Percentiles rank a stretch among this genome's conserved stretches.
Evolutionary conservation across 1,284 basidiomycete species (phyloP).

Genomic region (Sporisorium exsertum): DNA sequence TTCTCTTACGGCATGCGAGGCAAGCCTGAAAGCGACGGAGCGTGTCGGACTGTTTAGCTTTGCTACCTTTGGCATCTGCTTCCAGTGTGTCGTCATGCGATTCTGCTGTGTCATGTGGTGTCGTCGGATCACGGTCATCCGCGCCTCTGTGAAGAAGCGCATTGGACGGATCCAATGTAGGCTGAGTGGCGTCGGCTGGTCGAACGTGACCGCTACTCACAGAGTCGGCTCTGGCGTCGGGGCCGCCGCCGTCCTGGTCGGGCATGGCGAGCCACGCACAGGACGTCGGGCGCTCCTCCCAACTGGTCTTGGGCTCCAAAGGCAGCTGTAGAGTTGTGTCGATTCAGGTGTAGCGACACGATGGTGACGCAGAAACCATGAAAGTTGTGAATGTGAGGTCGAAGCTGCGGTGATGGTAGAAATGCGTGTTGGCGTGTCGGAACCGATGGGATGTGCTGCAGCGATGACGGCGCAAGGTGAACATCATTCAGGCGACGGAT

Average conservation of each 20-base stretch:
- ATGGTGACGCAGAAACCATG: neutral
- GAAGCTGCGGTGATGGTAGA: neutral
- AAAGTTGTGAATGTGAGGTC: neutral
- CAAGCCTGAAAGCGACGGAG: conserved; percentile 42
- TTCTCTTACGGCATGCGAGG: conserved; percentile 39
- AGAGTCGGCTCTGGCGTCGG: neutral
- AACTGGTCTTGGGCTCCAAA: neutral
- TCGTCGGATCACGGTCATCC: neutral
- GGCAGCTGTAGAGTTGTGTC: neutral
- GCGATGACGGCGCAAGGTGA: neutral
- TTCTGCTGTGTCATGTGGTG: conserved; percentile 1
- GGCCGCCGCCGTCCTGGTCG: conserved; percentile 5
- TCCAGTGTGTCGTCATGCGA: conserved; percentile 11
- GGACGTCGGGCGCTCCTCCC: neutral
- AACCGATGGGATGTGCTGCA: neutral
- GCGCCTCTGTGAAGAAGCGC: neutral
- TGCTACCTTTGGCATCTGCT: neutral
- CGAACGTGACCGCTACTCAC: conserved; percentile 2
- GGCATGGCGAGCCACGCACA: conserved; percentile 7
- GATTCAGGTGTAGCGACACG: neutral
- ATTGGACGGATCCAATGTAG: no score
- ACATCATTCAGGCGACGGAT: neutral
- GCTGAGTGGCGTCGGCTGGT: neutral
- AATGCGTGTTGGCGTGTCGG: neutral
- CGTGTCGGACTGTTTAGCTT: conserved; percentile 19